These are phyloP conservation scores for Magnusiomyces magnusii DNA, from an alignment of 1,139 yeast genomes.

Conservation along the genomic window DNA sequence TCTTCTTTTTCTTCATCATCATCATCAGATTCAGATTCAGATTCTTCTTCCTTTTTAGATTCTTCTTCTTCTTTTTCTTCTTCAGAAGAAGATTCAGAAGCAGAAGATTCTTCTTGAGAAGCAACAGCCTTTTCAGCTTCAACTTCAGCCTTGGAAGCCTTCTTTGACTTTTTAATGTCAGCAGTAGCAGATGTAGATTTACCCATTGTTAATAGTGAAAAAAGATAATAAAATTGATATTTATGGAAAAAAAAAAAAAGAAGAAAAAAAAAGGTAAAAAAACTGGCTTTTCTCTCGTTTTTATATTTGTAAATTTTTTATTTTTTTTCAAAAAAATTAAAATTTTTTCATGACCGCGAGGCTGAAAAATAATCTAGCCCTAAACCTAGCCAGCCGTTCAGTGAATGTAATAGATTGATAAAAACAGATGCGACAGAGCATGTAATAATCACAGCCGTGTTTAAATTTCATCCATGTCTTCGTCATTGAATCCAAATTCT, in stretches of 20 bases:
- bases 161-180: slow-evolving; percentile 23
- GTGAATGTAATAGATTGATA: no score
- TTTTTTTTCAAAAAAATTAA: neutral
- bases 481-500: slow-evolving; percentile 29
- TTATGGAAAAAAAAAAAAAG: slow-evolving; percentile 3
- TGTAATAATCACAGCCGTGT: no score
- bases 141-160: neutral
- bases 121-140: neutral
- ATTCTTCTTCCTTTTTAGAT: slow-evolving; percentile 17
- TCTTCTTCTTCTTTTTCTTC: slow-evolving; percentile 27
- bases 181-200: slow-evolving; percentile 15
- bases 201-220: slow-evolving; percentile 12
- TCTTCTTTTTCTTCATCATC: slow-evolving; percentile 30
- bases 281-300: neutral
- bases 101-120: slow-evolving; percentile 1
- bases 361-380: neutral
- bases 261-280: slow-evolving; percentile 6
- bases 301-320: neutral
- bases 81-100: slow-evolving; percentile 8
- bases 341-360: neutral
- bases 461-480: slow-evolving; percentile 19
- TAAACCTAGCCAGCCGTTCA: neutral
- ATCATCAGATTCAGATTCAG: slow-evolving; percentile 23
- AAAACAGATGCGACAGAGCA: no score
- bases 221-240: neutral